These are phyloP conservation scores for Podochytrium sp. DNA, from an alignment of 192 early-diverging fungal species.

Conservation along the genomic window DNA sequence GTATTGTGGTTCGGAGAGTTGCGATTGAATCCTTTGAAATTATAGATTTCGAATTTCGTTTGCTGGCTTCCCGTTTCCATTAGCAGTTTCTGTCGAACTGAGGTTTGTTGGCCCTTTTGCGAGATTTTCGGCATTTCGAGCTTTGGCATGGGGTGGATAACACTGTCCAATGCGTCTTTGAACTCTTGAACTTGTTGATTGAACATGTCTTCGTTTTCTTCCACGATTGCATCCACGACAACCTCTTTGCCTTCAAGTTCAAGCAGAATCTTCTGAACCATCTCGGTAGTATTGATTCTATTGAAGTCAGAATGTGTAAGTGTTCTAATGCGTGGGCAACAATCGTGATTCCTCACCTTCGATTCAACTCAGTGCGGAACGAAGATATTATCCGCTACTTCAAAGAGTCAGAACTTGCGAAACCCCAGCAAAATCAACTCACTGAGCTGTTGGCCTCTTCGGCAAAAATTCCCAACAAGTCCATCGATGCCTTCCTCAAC, in stretches of 20 bases:
- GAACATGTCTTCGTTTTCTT: constrained; percentile 32
- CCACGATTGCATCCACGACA: constrained; percentile 10
- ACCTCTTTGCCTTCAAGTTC: constrained; percentile 41
- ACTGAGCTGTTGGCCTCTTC: constrained; percentile 27
- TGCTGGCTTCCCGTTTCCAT: constrained; percentile 5
- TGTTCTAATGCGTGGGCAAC: background rate
- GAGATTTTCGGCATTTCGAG: constrained; percentile 36
- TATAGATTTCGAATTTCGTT: background rate
- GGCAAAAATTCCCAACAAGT: constrained; percentile 30
- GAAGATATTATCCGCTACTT: constrained; percentile 37
- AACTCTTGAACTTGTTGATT: constrained; percentile 48
- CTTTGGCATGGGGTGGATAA: constrained; percentile 41
- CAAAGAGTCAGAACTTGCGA: background rate
- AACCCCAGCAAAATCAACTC: background rate
- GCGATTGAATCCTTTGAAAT: background rate
- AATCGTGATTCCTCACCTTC: constrained; percentile 30
- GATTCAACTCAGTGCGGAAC: constrained; percentile 46
- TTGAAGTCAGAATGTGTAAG: too few relatives aligned
- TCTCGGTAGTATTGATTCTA: constrained; percentile 43
- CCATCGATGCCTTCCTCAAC: constrained; percentile 38
- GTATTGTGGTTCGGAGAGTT: background rate
- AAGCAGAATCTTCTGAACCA: constrained; percentile 33
- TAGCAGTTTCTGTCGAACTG: constrained; percentile 13
- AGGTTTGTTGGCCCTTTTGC: constrained; percentile 28
- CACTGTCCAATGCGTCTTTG: constrained; percentile 43